Conservation (phyloP, 257 asterid species). For the Gentiana macrophylla region DNA sequence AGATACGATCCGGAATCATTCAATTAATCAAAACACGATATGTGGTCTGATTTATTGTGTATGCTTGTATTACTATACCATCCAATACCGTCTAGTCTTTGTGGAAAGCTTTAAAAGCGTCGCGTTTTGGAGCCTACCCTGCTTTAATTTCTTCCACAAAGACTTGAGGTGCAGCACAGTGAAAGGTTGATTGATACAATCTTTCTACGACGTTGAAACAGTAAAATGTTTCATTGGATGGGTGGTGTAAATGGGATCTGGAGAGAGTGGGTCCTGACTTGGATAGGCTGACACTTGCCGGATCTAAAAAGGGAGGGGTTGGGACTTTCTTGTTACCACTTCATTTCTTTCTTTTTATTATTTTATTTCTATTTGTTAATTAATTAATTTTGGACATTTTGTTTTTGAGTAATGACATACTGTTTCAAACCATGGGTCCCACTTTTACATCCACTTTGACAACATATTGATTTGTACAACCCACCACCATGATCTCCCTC, state of each 20-base stretch:
- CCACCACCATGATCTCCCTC: background rate
- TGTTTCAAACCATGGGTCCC: conserved; percentile 9
- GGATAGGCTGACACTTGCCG: conserved; percentile 39
- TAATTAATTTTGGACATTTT: conserved; percentile 22
- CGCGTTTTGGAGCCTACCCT: too few species aligned
- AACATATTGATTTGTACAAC: background rate
- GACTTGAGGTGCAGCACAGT: too few species aligned
- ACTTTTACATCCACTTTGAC: background rate
- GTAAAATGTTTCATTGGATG: background rate
- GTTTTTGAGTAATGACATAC: background rate
- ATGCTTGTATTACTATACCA: too few species aligned
- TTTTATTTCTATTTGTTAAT: background rate
- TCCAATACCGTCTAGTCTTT: too few species aligned
- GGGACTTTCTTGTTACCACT: conserved; percentile 19
- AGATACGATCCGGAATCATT: too few species aligned
- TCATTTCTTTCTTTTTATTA: background rate
- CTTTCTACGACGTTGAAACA: too few species aligned
- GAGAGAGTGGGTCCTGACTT: conserved; percentile 42
- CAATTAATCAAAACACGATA: too few species aligned
- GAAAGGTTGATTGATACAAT: too few species aligned
- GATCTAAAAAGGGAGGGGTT: conserved; percentile 43
- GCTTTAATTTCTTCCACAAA: too few species aligned
- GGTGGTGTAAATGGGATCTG: conserved; percentile 49
- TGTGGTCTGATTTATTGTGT: too few species aligned
- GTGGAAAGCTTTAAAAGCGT: too few species aligned